Percentiles rank a stretch among this genome's conserved stretches.
Evolutionary conservation across 495 filamentous ascomycete genomes (phyloP).

Genomic region (Penicillium lagena): DNA sequence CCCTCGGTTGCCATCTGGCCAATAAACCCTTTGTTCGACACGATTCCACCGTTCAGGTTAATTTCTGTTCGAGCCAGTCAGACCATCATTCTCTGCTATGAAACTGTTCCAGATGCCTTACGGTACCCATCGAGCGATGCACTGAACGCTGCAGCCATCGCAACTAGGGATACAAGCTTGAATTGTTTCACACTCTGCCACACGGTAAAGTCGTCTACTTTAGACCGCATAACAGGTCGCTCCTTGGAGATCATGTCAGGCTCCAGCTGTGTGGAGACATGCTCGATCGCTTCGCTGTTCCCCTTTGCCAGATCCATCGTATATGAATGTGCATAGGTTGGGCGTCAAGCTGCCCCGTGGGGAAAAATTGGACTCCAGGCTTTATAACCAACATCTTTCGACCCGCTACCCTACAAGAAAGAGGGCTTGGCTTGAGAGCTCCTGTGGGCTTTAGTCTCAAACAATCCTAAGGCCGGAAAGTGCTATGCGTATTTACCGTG

Average conservation of each 20-base stretch:
- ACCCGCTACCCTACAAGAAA: no score
- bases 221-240: constrained; percentile 19
- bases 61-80: constrained; percentile 18
- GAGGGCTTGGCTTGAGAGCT: no score
- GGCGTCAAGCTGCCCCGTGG: no score
- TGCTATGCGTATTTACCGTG: no score
- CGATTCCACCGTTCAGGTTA: constrained; percentile 33
- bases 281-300: constrained; percentile 5
- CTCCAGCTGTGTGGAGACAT: not conserved
- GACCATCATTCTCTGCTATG: no score
- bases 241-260: not conserved
- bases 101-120: constrained; percentile 6
- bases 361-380: no score
- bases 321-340: not conserved
- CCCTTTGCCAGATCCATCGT: constrained; percentile 4
- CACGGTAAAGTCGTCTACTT: constrained; percentile 22
- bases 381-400: no score
- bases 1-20: constrained; percentile 22
- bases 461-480: constrained; percentile 1
- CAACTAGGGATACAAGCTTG: constrained; percentile 19
- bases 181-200: constrained; percentile 21
- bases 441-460: no score
- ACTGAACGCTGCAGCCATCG: constrained; percentile 31
- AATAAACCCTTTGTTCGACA: constrained; percentile 36
- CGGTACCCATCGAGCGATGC: constrained; percentile 36